Conservation (phyloP, 805 yeast genomes). For the Candida sphagnicola region DNA sequence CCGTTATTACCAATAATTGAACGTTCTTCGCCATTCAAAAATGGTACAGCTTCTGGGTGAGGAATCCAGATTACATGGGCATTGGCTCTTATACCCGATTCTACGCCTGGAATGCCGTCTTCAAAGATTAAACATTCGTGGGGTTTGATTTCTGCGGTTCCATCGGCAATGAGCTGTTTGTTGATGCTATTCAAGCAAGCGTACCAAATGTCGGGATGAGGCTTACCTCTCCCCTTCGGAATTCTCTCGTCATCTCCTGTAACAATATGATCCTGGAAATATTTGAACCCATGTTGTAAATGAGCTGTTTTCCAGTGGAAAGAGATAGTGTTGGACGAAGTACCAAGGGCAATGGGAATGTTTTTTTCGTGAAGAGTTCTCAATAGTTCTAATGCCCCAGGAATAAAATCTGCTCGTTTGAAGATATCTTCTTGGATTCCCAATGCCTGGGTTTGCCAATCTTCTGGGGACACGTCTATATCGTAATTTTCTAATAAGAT, state of each 20-base stretch:
- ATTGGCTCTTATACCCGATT: constrained; percentile 79
- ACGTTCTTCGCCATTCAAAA: constrained; percentile 47
- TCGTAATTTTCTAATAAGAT: constrained; percentile 65
- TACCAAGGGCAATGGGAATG: constrained; percentile 86
- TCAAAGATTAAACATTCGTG: constrained; percentile 88
- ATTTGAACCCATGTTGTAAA: constrained; percentile 55
- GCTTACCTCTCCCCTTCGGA: constrained; percentile 86
- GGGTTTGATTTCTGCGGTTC: constrained; percentile 50
- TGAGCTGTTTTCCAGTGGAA: constrained; percentile 72
- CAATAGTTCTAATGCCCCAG: constrained; percentile 79
- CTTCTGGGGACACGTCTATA: constrained; percentile 62
- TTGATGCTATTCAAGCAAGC: constrained; percentile 73
- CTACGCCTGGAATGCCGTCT: constrained; percentile 92
- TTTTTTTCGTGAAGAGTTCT: constrained; percentile 44
- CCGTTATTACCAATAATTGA: constrained; percentile 54
- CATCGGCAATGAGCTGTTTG: constrained; percentile 39
- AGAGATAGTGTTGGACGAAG: constrained; percentile 67
- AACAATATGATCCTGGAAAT: constrained; percentile 63
- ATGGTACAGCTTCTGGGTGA: constrained; percentile 65
- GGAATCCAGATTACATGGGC: constrained; percentile 95
- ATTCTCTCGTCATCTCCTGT: constrained; percentile 88
- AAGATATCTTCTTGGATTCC: constrained; percentile 57
- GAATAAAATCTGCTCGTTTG: constrained; percentile 63
- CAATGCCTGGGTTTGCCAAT: constrained; percentile 50
- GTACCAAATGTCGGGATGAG: constrained; percentile 90